phyloP scores from a whole-genome alignment of 1,284 basidiomycete species.

The Wolfiporia cocos region DNA sequence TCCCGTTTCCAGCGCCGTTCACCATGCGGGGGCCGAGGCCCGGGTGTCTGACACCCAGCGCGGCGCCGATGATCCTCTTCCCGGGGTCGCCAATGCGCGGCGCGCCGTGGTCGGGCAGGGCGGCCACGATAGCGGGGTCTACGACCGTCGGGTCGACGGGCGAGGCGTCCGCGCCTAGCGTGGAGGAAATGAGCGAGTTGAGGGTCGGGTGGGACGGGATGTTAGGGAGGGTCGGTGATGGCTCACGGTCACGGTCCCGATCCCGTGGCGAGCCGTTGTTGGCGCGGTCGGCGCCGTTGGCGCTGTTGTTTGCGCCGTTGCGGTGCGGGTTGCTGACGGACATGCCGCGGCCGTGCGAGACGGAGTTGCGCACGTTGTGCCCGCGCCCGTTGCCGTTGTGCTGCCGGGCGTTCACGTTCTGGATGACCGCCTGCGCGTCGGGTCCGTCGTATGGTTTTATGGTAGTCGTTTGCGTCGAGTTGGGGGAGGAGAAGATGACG shows the following conservation, averaged over 20 bases:
- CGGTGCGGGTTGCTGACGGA: slow-evolving; percentile 65
- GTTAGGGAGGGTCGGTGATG: slow-evolving; percentile 75
- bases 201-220: slow-evolving; percentile 77
- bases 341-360: slow-evolving; percentile 25
- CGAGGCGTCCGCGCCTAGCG: slow-evolving; percentile 45
- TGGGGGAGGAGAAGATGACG: slow-evolving; percentile 56
- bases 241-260: slow-evolving; percentile 44
- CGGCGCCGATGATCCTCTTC: slow-evolving; percentile 79
- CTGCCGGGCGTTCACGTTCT: slow-evolving; percentile 75
- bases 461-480: slow-evolving; percentile 42
- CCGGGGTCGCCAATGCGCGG: slow-evolving; percentile 77
- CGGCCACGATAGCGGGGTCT: slow-evolving; percentile 64
- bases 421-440: slow-evolving; percentile 88
- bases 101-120: slow-evolving; percentile 29
- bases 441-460: slow-evolving; percentile 93
- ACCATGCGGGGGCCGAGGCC: slow-evolving; percentile 54
- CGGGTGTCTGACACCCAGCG: slow-evolving; percentile 75
- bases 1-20: slow-evolving; percentile 53
- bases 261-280: slow-evolving; percentile 40
- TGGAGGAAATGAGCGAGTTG: slow-evolving; percentile 74
- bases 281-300: slow-evolving; percentile 36
- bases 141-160: slow-evolving; percentile 34
- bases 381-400: slow-evolving; percentile 58
- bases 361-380: slow-evolving; percentile 50
- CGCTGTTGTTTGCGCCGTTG: slow-evolving; percentile 36